phyloP scores from a whole-genome alignment of 1,284 basidiomycete species.

The Phylloporus sp. region DNA sequence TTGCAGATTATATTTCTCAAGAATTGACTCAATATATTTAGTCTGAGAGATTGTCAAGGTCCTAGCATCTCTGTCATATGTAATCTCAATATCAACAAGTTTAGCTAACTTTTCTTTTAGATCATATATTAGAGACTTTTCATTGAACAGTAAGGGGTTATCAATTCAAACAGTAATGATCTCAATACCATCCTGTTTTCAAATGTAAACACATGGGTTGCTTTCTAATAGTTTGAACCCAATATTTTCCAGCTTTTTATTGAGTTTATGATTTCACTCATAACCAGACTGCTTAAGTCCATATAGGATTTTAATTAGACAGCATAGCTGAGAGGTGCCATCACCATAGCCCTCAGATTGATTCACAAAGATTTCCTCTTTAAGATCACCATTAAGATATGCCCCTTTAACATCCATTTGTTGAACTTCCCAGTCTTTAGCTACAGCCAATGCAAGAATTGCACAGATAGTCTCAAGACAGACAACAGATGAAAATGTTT shows the following conservation, averaged over 20 bases:
- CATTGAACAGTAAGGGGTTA: not conserved
- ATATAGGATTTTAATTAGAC: too few relatives aligned
- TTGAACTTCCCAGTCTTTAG: not conserved
- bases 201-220: not conserved
- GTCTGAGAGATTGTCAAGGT: not conserved
- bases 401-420: not conserved
- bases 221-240: not conserved
- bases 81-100: not conserved
- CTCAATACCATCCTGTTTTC: not conserved
- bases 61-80: not conserved
- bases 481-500: too few relatives aligned
- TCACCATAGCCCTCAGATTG: constrained; percentile 39
- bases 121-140: too few relatives aligned
- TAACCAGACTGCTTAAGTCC: too few relatives aligned
- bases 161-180: too few relatives aligned
- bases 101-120: constrained; percentile 1
- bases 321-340: too few relatives aligned
- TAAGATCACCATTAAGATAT: constrained; percentile 7
- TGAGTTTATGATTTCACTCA: too few relatives aligned
- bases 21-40: not conserved
- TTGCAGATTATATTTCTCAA: not conserved
- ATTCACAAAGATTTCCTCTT: constrained; percentile 11
- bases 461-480: too few relatives aligned
- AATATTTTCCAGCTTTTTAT: not conserved
- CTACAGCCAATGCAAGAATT: too few relatives aligned